Evolutionary conservation across 129 eudicot genomes (phyloP).

Genomic region (Heracleum sosnowskyi): DNA sequence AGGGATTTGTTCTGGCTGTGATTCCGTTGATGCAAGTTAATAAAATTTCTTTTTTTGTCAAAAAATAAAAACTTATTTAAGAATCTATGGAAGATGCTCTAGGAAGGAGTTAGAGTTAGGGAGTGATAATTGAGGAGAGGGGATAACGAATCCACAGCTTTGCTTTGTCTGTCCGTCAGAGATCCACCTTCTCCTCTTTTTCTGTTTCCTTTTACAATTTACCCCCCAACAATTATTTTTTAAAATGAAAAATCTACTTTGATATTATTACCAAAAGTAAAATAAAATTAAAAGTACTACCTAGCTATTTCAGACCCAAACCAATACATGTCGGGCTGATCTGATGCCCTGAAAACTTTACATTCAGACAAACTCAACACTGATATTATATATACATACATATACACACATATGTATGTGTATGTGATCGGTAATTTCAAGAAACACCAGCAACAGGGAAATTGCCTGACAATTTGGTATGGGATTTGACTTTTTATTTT

Average conservation of each 20-base stretch:
- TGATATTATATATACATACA: neutral
- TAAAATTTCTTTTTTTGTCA: too few species aligned
- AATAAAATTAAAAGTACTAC: neutral
- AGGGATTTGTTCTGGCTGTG: too few species aligned
- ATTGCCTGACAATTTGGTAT: neutral
- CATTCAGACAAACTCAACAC: conserved; percentile 1
- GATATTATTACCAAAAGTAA: neutral
- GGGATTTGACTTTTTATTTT: neutral
- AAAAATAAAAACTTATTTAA: too few species aligned
- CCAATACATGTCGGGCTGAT: conserved; percentile 6
- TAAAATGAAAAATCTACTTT: too few species aligned
- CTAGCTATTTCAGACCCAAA: neutral
- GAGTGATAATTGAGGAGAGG: neutral
- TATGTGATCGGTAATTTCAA: neutral
- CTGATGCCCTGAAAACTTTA: neutral
- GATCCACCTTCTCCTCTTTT: conserved; percentile 9
- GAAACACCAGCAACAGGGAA: neutral
- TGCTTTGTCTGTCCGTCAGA: conserved; percentile 14
- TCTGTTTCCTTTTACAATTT: neutral
- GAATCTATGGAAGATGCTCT: too few species aligned
- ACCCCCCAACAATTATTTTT: too few species aligned
- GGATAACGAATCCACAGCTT: conserved; percentile 15
- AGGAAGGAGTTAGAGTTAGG: neutral
- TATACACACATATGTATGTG: neutral
- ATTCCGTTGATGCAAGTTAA: too few species aligned